Percentiles rank a stretch among this genome's conserved stretches.
phyloP scores from a whole-genome alignment of 225 moss, liverwort and hornwort genomes.

The Takakia lepidozioides region DNA sequence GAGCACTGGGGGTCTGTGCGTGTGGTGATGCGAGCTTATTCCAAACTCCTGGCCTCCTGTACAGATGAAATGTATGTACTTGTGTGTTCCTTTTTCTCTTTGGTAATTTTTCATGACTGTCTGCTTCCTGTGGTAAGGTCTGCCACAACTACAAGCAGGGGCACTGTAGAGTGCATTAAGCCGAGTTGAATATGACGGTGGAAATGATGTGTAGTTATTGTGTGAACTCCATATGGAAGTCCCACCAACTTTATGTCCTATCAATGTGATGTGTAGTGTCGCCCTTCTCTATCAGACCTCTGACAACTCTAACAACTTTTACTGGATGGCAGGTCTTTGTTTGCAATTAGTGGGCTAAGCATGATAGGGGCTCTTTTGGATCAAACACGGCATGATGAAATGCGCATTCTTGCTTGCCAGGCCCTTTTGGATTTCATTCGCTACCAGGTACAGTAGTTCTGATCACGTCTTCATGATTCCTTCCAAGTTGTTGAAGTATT shows the following conservation, averaged over 20 bases:
- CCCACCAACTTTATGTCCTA: no score
- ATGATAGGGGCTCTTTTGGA: conserved; percentile 74
- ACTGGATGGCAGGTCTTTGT: conserved; percentile 66
- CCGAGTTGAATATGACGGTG: no score
- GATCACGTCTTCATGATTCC: conserved; percentile 5
- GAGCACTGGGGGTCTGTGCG: conserved; percentile 64
- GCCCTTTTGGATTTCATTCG: conserved; percentile 47
- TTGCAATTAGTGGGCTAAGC: conserved; percentile 67
- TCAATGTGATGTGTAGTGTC: no score
- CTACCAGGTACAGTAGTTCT: conserved; percentile 29
- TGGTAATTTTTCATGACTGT: not conserved
- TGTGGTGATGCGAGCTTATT: conserved; percentile 81
- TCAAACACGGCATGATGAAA: conserved; percentile 49
- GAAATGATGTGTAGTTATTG: no score
- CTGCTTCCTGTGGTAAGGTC: not conserved
- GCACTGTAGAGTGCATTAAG: no score
- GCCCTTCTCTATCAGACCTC: no score
- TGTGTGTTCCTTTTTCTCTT: not conserved
- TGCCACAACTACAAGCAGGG: no score
- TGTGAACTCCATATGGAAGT: no score
- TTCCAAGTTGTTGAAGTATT: no score
- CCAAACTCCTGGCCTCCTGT: conserved; percentile 72
- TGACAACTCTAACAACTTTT: no score
- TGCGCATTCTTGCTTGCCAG: conserved; percentile 69
- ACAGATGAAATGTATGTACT: conserved; percentile 78